A percentile compares a stretch with the other conserved stretches of the same genome.
Evolutionary conservation across 2,329 filamentous ascomycete genomes (phyloP).

Genomic region (Huntiella decipiens): DNA sequence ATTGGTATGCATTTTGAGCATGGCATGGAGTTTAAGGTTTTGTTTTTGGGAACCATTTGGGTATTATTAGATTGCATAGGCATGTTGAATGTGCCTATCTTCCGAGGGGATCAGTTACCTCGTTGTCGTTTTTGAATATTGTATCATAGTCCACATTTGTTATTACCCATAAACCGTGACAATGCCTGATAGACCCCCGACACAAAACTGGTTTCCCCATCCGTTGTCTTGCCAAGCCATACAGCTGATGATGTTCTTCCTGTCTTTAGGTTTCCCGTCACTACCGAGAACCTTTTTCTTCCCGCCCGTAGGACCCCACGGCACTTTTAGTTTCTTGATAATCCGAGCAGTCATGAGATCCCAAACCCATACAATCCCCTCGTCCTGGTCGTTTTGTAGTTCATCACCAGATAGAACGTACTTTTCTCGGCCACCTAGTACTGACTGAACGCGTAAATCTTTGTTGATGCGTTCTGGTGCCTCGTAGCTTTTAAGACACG

Average conservation of each 20-base stretch:
- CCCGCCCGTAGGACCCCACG: constrained; percentile 33
- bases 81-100: background rate
- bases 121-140: background rate
- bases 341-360: constrained; percentile 59
- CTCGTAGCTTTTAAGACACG: constrained; percentile 53
- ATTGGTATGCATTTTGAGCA: no score
- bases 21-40: no score
- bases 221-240: constrained; percentile 43
- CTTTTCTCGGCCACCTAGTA: constrained; percentile 57
- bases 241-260: constrained; percentile 41
- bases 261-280: constrained; percentile 40
- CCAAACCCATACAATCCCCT: constrained; percentile 58
- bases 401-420: constrained; percentile 72
- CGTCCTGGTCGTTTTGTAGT: constrained; percentile 18
- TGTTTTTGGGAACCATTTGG: background rate
- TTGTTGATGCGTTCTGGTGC: constrained; percentile 41
- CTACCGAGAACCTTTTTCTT: constrained; percentile 35
- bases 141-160: background rate
- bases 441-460: constrained; percentile 53
- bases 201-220: constrained; percentile 45
- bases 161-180: constrained; percentile 40
- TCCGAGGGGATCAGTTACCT: background rate
- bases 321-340: constrained; percentile 39
- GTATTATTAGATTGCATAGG: background rate
- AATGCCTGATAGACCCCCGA: constrained; percentile 43